Conservation (phyloP, 352 stramenopile species). For the Phytophthora aleatoria region DNA sequence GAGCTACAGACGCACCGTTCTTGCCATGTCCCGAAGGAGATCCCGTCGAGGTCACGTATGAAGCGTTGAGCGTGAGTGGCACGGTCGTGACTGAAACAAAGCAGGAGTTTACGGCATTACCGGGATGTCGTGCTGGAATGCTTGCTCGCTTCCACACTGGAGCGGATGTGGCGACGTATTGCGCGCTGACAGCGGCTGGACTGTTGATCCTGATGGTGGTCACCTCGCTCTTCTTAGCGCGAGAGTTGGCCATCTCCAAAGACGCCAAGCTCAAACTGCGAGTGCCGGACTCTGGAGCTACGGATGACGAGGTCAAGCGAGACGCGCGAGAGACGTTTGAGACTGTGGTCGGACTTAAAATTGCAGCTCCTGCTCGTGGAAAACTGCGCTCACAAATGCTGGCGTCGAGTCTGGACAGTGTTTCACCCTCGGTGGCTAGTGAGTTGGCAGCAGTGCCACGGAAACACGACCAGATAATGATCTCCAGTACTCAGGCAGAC, state of each 20-base stretch:
- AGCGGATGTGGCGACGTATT: conserved; percentile 47
- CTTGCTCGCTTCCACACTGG: conserved; percentile 56
- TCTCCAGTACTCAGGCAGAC: conserved; percentile 1
- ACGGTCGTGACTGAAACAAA: conserved; percentile 47
- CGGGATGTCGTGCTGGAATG: conserved; percentile 59
- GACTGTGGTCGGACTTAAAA: conserved; percentile 74
- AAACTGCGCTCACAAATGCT: conserved; percentile 73
- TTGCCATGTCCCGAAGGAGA: conserved; percentile 59
- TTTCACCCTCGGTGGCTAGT: conserved; percentile 49
- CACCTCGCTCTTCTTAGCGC: conserved; percentile 58
- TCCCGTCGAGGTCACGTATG: conserved; percentile 54
- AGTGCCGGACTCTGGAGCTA: conserved; percentile 29
- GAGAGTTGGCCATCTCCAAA: conserved; percentile 65
- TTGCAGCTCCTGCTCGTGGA: conserved; percentile 61
- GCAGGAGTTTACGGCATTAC: conserved; percentile 51
- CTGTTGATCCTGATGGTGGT: conserved; percentile 46
- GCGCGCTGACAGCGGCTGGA: conserved; percentile 35
- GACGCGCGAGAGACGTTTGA: conserved; percentile 67
- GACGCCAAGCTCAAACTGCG: conserved; percentile 76
- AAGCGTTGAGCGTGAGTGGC: conserved; percentile 66
- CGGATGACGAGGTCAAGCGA: conserved; percentile 15
- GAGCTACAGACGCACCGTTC: conserved; percentile 45
- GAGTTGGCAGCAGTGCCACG: conserved; percentile 45
- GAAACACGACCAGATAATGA: conserved; percentile 15
- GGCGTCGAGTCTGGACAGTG: conserved; percentile 57